phyloP scores from a whole-genome alignment of 2,329 filamentous ascomycete genomes.

The Dendryphion nanum region DNA sequence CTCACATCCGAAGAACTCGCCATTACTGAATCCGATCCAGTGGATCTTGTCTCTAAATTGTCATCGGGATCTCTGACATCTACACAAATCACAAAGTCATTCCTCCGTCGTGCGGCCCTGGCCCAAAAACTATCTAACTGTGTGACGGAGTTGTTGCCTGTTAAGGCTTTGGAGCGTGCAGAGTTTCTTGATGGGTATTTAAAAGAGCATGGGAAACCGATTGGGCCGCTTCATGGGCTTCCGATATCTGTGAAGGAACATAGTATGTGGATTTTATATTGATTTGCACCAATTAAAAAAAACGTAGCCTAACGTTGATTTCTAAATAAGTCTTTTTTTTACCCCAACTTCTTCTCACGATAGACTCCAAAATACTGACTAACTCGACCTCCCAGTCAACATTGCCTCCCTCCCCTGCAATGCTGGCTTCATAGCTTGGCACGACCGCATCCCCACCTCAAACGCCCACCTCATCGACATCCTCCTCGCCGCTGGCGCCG shows the following conservation, averaged over 20 bases:
- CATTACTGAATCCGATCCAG: constrained; percentile 52
- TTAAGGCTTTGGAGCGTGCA: constrained; percentile 19
- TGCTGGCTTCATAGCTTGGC: constrained; percentile 51
- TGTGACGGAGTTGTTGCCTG: constrained; percentile 46
- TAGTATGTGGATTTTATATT: too few species aligned
- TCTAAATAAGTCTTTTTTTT: too few species aligned
- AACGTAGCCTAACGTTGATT: too few species aligned
- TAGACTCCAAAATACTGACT: constrained; percentile 50
- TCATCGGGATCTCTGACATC: constrained; percentile 45
- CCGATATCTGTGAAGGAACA: constrained; percentile 53
- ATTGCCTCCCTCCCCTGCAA: too few species aligned
- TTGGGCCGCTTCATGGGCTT: constrained; percentile 49
- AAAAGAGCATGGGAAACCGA: constrained; percentile 32
- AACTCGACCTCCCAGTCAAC: too few species aligned
- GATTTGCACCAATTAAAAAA: too few species aligned
- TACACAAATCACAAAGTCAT: constrained; percentile 51
- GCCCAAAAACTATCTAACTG: constrained; percentile 57
- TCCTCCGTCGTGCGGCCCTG: constrained; percentile 54
- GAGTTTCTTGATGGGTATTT: constrained; percentile 25
- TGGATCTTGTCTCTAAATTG: constrained; percentile 43
- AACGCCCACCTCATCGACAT: constrained; percentile 19
- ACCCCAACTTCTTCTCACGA: too few species aligned
- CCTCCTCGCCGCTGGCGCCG: constrained; percentile 37
- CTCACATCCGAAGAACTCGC: constrained; percentile 49
- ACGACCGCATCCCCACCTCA: constrained; percentile 6